Percentiles rank a stretch among this genome's conserved stretches.
Conservation (phyloP, 2,329 filamentous ascomycete species). For the Scedosporium boydii region DNA sequence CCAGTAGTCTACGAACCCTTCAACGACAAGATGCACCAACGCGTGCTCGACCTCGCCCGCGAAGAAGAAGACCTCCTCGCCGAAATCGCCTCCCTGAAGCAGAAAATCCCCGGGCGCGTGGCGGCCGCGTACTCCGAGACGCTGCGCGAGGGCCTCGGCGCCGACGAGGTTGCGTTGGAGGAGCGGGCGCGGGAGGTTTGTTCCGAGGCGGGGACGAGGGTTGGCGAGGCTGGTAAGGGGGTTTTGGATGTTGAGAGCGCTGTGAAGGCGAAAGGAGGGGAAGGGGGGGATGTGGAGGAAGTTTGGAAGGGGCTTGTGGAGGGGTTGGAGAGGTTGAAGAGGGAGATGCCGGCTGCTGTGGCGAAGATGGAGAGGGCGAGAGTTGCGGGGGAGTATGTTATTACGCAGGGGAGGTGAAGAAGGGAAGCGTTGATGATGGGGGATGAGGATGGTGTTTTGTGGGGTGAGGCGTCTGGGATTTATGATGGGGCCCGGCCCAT, state of each 20-base stretch:
- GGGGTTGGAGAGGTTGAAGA: slow-evolving; percentile 43
- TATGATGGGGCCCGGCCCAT: too few relatives aligned
- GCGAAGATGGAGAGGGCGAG: slow-evolving; percentile 57
- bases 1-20: slow-evolving; percentile 48
- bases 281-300: slow-evolving; percentile 35
- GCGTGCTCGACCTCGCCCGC: slow-evolving; percentile 49
- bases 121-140: slow-evolving; percentile 32
- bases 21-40: slow-evolving; percentile 47
- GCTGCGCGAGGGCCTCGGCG: slow-evolving; percentile 27
- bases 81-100: slow-evolving; percentile 52
- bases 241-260: slow-evolving; percentile 17
- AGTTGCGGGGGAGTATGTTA: slow-evolving; percentile 48
- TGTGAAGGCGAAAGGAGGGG: slow-evolving; percentile 27
- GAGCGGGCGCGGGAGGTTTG: slow-evolving; percentile 12
- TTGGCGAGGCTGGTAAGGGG: slow-evolving; percentile 11
- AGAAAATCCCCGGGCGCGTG: slow-evolving; percentile 35
- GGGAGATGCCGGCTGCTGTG: slow-evolving; percentile 51
- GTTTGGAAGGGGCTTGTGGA: slow-evolving; percentile 38
- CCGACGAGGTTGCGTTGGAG: slow-evolving; percentile 37
- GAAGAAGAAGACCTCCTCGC: slow-evolving; percentile 56
- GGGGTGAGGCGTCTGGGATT: too few relatives aligned
- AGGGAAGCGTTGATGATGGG: too few relatives aligned
- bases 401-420: slow-evolving; percentile 24
- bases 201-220: slow-evolving; percentile 2
- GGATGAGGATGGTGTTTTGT: too few relatives aligned